Percentiles rank a stretch among this genome's conserved stretches.
These are phyloP conservation scores for Chaetomiaceae sp. DNA, from an alignment of 2,329 filamentous ascomycete genomes.

Conservation along the genomic window DNA sequence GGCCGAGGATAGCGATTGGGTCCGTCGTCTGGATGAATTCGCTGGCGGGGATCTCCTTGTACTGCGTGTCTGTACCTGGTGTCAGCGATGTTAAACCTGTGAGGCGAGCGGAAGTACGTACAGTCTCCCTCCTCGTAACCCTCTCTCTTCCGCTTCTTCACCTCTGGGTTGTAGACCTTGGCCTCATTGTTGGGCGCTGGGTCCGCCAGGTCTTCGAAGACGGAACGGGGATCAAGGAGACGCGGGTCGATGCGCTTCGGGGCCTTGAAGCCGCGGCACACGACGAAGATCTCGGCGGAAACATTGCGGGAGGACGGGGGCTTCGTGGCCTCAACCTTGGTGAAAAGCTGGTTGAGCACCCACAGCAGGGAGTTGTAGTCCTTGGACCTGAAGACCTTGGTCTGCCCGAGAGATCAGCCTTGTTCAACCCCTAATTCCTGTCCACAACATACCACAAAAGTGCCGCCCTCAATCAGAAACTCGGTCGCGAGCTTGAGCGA, in stretches of 20 bases:
- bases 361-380: slow-evolving; percentile 94
- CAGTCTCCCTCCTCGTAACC: slow-evolving; percentile 96
- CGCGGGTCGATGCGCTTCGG: slow-evolving; percentile 90
- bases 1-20: slow-evolving; percentile 86
- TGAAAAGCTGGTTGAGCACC: slow-evolving; percentile 97
- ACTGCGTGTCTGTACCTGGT: slow-evolving; percentile 58
- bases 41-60: slow-evolving; percentile 81
- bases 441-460: slow-evolving; percentile 58
- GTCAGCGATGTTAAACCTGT: background rate
- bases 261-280: slow-evolving; percentile 91
- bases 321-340: slow-evolving; percentile 94
- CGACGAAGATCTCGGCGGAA: slow-evolving; percentile 97
- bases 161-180: slow-evolving; percentile 94
- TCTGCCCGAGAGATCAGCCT: slow-evolving; percentile 35
- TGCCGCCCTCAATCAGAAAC: slow-evolving; percentile 83
- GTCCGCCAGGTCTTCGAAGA: slow-evolving; percentile 88
- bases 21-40: slow-evolving; percentile 93
- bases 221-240: slow-evolving; percentile 81
- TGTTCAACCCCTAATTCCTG: no score
- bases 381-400: slow-evolving; percentile 95
- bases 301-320: slow-evolving; percentile 94
- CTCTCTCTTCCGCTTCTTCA: slow-evolving; percentile 95
- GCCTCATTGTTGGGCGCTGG: slow-evolving; percentile 92
- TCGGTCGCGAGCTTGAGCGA: slow-evolving; percentile 92
- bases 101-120: slow-evolving; percentile 1